Percentiles rank a stretch among this genome's conserved stretches.
Evolutionary conservation across 1,139 yeast species (phyloP).

Genomic region (Maudiozyma humilis): DNA sequence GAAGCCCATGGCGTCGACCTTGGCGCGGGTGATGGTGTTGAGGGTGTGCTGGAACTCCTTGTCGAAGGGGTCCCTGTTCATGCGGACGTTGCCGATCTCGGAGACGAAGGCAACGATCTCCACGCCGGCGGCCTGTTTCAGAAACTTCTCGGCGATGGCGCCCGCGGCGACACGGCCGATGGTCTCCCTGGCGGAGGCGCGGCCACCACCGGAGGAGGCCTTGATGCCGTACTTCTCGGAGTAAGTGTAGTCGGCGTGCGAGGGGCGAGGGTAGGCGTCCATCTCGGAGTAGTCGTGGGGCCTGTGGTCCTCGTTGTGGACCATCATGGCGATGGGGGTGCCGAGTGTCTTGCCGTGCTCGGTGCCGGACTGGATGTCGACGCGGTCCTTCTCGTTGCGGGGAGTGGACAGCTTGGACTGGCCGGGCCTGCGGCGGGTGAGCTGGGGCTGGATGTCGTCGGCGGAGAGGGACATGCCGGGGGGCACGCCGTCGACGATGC

Average conservation of each 20-base stretch:
- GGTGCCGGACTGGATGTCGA: slow-evolving; percentile 89
- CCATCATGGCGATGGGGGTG: slow-evolving; percentile 91
- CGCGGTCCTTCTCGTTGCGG: slow-evolving; percentile 87
- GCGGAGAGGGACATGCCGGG: slow-evolving; percentile 78
- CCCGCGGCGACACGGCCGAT: slow-evolving; percentile 99
- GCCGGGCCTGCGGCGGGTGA: slow-evolving; percentile 95
- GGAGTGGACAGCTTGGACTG: slow-evolving; percentile 91
- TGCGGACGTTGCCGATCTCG: slow-evolving; percentile 71
- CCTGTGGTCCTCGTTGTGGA: slow-evolving; percentile 88
- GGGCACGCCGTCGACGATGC: slow-evolving; percentile 97
- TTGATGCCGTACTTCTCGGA: slow-evolving; percentile 82
- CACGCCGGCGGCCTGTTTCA: slow-evolving; percentile 64
- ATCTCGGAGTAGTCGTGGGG: slow-evolving; percentile 94
- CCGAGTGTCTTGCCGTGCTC: slow-evolving; percentile 88
- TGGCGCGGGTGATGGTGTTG: slow-evolving; percentile 73
- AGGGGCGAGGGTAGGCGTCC: slow-evolving; percentile 92
- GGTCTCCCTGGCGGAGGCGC: slow-evolving; percentile 95
- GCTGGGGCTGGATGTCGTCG: slow-evolving; percentile 87
- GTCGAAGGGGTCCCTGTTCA: slow-evolving; percentile 64
- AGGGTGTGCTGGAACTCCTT: slow-evolving; percentile 58
- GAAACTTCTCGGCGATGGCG: slow-evolving; percentile 90
- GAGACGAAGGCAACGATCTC: slow-evolving; percentile 96
- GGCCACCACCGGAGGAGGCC: slow-evolving; percentile 94
- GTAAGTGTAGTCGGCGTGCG: slow-evolving; percentile 96
- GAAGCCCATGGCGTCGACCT: slow-evolving; percentile 82